Evolutionary conservation across 345 rosid genomes (phyloP), one percentile per base, ranked within the genome.

Genomic region (Salix arbutifolia): DNA sequence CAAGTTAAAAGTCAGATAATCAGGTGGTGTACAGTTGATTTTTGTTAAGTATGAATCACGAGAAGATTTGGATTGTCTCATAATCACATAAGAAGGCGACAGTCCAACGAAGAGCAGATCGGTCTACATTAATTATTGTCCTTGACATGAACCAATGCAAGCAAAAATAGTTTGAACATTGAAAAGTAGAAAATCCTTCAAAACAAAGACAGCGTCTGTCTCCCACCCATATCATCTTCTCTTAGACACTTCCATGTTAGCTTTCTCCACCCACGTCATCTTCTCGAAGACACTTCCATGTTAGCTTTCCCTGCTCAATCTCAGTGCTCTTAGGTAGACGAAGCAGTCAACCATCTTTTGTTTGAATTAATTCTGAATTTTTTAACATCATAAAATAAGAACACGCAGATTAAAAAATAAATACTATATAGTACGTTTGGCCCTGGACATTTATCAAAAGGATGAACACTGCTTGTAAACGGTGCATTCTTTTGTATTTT

Each of bases 181-280:
- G 53, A 48, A 17, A 48, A 17, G 53, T 17, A 4, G 19, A 17
- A 73, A 37, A 81, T 65, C 70, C 81, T 74, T 76, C 68, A 42
- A 42, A 68, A 62, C 72, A 74, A 76, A 79, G 73, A 31, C 48
- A 50, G 64, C 16, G 60, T 79, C 52, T 77, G 77, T 75, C 80
- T 77, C 76, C 75, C 83, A 66, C 58, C 65, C 33, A 46, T 65
- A 50, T 40, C 44, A 50, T 40, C 44, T 40, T 40, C 44, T 40
- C 44, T 10, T 2, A 40, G 44, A 40, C 12, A 40, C 44, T 40
- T 40, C 11, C 44, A 40, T 40, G 13, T 37, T 37, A 37, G 8
- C 40, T 37, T 37, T 37, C 40, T 28, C 75, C 83, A 66, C 58
- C 64, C 33, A 46, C 56, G 13, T 44, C 50, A 33, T 10, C 44